Conservation (phyloP, 106 monocot genomes). For the Gastrodia elata region DNA sequence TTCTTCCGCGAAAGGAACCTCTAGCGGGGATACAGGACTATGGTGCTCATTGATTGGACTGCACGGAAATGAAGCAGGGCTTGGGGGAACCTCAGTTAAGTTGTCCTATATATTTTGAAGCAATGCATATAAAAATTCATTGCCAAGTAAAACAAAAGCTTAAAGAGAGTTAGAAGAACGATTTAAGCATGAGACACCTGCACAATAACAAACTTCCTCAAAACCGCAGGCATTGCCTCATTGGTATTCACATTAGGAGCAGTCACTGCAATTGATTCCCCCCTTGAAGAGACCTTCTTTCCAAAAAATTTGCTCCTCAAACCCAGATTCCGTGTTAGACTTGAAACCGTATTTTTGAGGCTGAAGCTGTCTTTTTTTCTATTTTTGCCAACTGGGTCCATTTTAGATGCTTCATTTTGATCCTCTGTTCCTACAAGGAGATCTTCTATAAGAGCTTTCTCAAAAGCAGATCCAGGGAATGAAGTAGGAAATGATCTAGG, state of each 20-base stretch:
- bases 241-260: conserved; percentile 16
- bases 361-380: conserved; percentile 53
- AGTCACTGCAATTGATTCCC: conserved; percentile 20
- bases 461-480: conserved; percentile 56
- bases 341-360: conserved; percentile 52
- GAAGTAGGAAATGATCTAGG: conserved; percentile 75
- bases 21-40: conserved; percentile 79
- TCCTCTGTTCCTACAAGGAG: conserved; percentile 21
- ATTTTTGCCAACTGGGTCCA: conserved; percentile 24
- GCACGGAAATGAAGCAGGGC: conserved; percentile 70
- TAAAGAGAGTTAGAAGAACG: background rate
- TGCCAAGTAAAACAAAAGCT: background rate
- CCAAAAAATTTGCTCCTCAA: conserved; percentile 53
- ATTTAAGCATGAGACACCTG: conserved; percentile 20
- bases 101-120: conserved; percentile 67
- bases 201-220: conserved; percentile 24
- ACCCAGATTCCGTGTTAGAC: conserved; percentile 45
- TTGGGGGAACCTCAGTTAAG: conserved; percentile 87
- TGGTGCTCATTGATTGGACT: conserved; percentile 53
- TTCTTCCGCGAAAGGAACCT: conserved; percentile 43
- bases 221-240: conserved; percentile 23
- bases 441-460: conserved; percentile 52
- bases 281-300: conserved; percentile 29
- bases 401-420: conserved; percentile 28
- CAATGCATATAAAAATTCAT: conserved; percentile 10